Base-by-base conservation (phyloP, 495 filamentous ascomycete genomes). In the Xylaria bambusicola region DNA sequence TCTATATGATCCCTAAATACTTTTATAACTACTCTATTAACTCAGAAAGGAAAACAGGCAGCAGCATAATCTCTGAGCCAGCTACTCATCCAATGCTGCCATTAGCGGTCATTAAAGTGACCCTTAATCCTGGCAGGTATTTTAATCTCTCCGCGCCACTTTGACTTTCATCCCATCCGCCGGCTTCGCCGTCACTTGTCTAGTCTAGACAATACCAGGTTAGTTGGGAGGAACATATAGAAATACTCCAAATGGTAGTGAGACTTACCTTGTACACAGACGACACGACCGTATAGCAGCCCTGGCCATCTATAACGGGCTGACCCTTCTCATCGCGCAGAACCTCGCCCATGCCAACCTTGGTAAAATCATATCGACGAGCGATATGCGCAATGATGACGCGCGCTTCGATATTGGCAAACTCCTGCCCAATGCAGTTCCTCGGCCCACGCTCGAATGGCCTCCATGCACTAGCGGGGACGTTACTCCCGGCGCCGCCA, bases 361-460 rank as follows among this genome's bases (percentile, higher is more conserved):
- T 75, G 21, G 10, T 46, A 31, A 66, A 70, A 6, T 69, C 61
- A 52, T 66, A 71, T 10, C 64, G 56, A 13, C 68, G 60, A 13
- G 61, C 63, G 0, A 52, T 46, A 41, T 45, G 60, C 5, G 66
- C 68, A 0, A 71, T 54, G 33, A 24, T 27, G 56, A 53, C 35
- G n/a, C 51, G 51, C 8, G 24, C 24, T 35, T 53, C 51, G 35
- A 53, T 26, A 6, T 0, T 67, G 0, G 74, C 73, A 21, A 81
- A 66, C 24, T 75, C 73, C 58, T 80, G 75, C 0, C 80, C 78
- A 26, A 82, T 76, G 53, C 79, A 82, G 15, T 60, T 69, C 1
- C 79, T 54, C 4, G 78, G 74, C 2, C 78, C 78, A 15, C 65
- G 68, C 58, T 77, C 73, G 50, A 81, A 81, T 3, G 74, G 71